These are phyloP conservation scores for Penicillium simplicissimum DNA, from an alignment of 495 filamentous ascomycete species.

Conservation along the genomic window DNA sequence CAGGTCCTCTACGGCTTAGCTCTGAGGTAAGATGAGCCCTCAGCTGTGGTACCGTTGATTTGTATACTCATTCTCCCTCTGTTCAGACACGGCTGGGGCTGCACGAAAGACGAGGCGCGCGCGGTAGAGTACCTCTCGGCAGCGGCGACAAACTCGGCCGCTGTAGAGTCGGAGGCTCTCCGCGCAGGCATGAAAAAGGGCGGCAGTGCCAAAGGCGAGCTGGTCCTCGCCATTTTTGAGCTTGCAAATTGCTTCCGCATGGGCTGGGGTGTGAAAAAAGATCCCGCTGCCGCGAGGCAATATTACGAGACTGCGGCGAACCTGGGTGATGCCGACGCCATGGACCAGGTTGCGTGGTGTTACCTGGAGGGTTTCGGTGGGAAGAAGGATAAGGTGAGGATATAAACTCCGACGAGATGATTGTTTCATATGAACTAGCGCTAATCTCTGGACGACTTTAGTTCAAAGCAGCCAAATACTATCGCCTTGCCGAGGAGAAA, in stretches of 20 bases:
- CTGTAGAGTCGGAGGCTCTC: constrained; percentile 80
- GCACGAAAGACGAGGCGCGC: constrained; percentile 63
- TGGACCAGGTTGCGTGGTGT: constrained; percentile 97
- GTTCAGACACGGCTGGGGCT: constrained; percentile 90
- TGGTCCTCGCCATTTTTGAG: constrained; percentile 97
- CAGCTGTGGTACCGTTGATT: neutral
- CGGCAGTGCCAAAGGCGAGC: constrained; percentile 92
- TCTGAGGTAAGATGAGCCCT: constrained; percentile 59
- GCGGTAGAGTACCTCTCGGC: constrained; percentile 82
- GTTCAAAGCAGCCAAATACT: constrained; percentile 88
- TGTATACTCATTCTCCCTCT: constrained; percentile 16
- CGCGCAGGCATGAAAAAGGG: constrained; percentile 87
- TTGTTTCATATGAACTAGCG: neutral
- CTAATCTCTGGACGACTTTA: constrained; percentile 40
- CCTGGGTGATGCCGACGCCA: constrained; percentile 92
- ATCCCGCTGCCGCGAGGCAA: constrained; percentile 83
- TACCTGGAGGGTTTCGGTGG: constrained; percentile 92
- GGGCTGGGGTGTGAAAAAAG: constrained; percentile 91
- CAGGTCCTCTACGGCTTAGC: constrained; percentile 97
- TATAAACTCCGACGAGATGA: constrained; percentile 9
- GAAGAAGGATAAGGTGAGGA: constrained; percentile 94
- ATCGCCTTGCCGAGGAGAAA: constrained; percentile 85
- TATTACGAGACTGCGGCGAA: constrained; percentile 98
- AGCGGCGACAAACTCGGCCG: constrained; percentile 88
- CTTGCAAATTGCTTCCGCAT: constrained; percentile 91